Percentiles rank a stretch among this genome's conserved stretches.
phyloP scores from a whole-genome alignment of 176 grass and related monocot genomes.

The Carex myosuroides region DNA sequence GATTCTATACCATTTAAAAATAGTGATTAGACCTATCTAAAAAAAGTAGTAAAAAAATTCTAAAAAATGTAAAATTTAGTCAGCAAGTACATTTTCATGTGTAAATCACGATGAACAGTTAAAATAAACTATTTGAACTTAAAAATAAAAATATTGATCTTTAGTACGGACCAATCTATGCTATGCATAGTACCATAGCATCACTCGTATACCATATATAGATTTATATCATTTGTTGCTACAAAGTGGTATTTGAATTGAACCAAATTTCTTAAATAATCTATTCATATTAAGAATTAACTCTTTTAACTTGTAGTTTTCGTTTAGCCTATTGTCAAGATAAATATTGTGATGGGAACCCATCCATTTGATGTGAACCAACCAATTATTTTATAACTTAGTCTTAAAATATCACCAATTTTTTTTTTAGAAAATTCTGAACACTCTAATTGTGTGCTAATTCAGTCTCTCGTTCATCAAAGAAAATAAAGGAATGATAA shows the following conservation, averaged over 20 bases:
- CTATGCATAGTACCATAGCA: too few species aligned
- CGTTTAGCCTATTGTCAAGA: not conserved
- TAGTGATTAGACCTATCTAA: too few species aligned
- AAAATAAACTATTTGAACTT: too few species aligned
- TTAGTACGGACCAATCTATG: too few species aligned
- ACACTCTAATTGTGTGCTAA: not conserved
- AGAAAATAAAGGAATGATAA: not conserved
- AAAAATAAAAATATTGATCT: too few species aligned
- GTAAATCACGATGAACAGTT: too few species aligned
- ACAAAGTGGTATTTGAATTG: not conserved
- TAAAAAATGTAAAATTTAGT: too few species aligned
- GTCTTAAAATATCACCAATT: not conserved
- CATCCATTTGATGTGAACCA: not conserved
- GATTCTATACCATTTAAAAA: too few species aligned
- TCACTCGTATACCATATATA: not conserved
- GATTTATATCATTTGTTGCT: not conserved
- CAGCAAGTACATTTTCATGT: too few species aligned
- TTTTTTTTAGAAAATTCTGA: not conserved
- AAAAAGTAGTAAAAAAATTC: too few species aligned
- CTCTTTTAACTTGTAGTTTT: not conserved
- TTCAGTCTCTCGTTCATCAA: not conserved
- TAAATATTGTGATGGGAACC: not conserved
- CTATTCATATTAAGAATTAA: not conserved
- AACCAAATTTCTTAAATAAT: not conserved
- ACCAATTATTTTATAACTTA: not conserved